Evolutionary conservation across 768 basidiomycete genomes (phyloP), one percentile per base, ranked within the genome.

Genomic region (Mycena capillaripes): DNA sequence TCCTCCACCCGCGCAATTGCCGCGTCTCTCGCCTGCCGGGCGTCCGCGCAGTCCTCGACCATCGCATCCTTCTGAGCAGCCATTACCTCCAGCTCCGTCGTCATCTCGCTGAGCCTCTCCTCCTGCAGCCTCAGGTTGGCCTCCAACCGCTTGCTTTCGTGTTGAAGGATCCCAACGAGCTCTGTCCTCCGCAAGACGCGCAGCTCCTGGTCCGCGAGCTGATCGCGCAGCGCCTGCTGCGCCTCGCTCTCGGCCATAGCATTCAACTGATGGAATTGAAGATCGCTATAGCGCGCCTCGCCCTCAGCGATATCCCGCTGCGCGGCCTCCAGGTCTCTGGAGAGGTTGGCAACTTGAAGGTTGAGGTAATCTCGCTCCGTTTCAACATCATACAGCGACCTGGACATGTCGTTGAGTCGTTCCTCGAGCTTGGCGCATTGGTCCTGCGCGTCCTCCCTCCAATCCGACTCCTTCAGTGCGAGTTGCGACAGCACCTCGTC

Each of bases 31-130:
- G 91, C 89, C 65, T 92, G 92, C 63, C 95, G 85, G 2, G 93
- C 93, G 65, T 92, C 90, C 5, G 91, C 91, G 76, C 95, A 95
- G 77, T 96, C 95, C 72, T 95, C 94, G 0, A 95, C 89, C 92
- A 96, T 94, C 2, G 93, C 91, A 66, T 90, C 89, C 79, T 92
- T 94, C 83, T 95, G 89, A 6, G 89, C 86, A 25, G 82, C 84
- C 69, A 91, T 83, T 71, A 88, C 87, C 76, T 94, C 94, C 68
- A 94, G 79, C 75, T 96, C 95, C 21, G 78, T 80, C 3, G 87
- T 91, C 88, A 94, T 88, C 82, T 95, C 95, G 3, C 78, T 80
- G 44, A 95, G 80, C 9, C 93, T 86, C 30, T 95, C 94, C 78
- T 96, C 95, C 66, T 93, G 91, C 38, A 95, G 82, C 66, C 86